A percentile compares a stretch with the other conserved stretches of the same genome.
Evolutionary conservation across 2,329 filamentous ascomycete species (phyloP).

Genomic region (Cercospora zeae-maydis): DNA sequence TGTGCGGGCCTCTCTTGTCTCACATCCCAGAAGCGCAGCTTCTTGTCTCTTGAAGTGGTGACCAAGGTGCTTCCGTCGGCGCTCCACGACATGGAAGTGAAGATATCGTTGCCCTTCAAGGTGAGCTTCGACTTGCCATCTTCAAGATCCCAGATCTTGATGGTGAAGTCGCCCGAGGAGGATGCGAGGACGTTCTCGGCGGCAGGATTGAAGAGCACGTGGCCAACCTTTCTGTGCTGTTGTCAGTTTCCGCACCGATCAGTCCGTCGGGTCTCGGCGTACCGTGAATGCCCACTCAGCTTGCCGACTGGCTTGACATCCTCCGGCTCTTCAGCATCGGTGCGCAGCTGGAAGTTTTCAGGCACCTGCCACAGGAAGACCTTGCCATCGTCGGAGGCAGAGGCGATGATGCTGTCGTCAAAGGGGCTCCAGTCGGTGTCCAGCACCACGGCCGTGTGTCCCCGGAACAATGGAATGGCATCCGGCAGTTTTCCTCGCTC

Average conservation of each 20-base stretch:
- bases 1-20: constrained; percentile 85
- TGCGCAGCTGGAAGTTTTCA: constrained; percentile 76
- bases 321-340: constrained; percentile 75
- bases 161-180: constrained; percentile 86
- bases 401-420: constrained; percentile 88
- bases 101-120: constrained; percentile 84
- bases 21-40: constrained; percentile 94
- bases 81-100: constrained; percentile 95
- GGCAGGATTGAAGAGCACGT: constrained; percentile 95
- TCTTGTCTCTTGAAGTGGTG: constrained; percentile 97
- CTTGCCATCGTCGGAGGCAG: constrained; percentile 94
- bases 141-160: constrained; percentile 94
- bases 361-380: constrained; percentile 96
- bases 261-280: constrained; percentile 30
- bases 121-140: constrained; percentile 70
- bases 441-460: constrained; percentile 90
- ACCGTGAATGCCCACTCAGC: constrained; percentile 84
- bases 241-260: constrained; percentile 26
- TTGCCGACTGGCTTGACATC: constrained; percentile 79
- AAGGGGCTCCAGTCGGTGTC: constrained; percentile 99
- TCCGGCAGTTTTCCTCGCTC: constrained; percentile 91
- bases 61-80: constrained; percentile 80
- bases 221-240: constrained; percentile 77
- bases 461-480: constrained; percentile 88
- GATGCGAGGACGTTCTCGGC: constrained; percentile 95